Percentiles rank a stretch among this genome's conserved stretches.
Evolutionary conservation across 257 asterid species (phyloP).

Genomic region (Thymus quinquecostatus): DNA sequence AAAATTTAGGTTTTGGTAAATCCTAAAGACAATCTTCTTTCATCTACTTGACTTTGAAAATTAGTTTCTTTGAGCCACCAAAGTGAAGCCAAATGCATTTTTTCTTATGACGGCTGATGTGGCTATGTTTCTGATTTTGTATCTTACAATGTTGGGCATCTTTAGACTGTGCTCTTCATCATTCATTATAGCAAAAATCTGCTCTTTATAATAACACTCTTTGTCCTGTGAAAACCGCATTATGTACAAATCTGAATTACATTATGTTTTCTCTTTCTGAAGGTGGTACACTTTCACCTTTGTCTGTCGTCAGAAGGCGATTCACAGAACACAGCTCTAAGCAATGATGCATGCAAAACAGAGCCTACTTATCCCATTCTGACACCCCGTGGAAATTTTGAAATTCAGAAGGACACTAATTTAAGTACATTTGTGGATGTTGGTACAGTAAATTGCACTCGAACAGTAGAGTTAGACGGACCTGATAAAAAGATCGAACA

Average conservation of each 20-base stretch:
- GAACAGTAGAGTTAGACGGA: constrained; percentile 36
- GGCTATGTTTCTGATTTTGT: constrained; percentile 25
- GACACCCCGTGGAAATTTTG: constrained; percentile 41
- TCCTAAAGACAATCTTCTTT: constrained; percentile 9
- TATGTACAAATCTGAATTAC: constrained; percentile 27
- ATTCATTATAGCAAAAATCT: constrained; percentile 20
- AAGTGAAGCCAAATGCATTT: not conserved
- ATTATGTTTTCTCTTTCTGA: constrained; percentile 34
- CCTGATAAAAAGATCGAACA: constrained; percentile 33
- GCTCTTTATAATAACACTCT: constrained; percentile 17
- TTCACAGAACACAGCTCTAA: constrained; percentile 41
- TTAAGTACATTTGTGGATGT: constrained; percentile 27
- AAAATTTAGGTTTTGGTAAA: not conserved
- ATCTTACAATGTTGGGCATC: constrained; percentile 8
- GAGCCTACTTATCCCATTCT: constrained; percentile 31
- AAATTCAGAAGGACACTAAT: constrained; percentile 33
- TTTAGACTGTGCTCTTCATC: constrained; percentile 13
- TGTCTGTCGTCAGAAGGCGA: constrained; percentile 53
- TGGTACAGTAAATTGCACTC: constrained; percentile 32
- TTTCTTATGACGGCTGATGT: not conserved
- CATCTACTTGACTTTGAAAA: constrained; percentile 9
- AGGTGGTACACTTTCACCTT: constrained; percentile 66
- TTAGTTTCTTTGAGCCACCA: constrained; percentile 21
- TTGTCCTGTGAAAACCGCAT: constrained; percentile 16
- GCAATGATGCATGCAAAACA: constrained; percentile 38